Evolutionary conservation across 495 filamentous ascomycete genomes (phyloP), one percentile per base, ranked within the genome.

Genomic region (Sphaerosporella brunnea): DNA sequence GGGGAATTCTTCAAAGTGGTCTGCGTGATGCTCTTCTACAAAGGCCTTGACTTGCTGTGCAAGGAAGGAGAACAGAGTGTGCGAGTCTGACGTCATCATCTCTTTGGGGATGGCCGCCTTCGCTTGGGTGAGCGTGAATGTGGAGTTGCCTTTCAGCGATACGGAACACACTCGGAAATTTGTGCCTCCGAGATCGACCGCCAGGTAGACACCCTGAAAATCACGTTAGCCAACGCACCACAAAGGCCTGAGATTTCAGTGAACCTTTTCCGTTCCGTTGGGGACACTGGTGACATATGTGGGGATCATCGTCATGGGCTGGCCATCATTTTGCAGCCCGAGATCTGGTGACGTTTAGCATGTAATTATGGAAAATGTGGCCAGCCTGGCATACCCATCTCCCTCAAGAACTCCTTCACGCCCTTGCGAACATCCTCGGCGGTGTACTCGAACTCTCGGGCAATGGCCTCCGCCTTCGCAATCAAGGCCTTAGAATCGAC

Each of bases 161-260:
- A 97, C 79, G 4, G 85, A 93, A 67, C 90, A 97, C 54, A 97
- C 92, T 51, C 90, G 81, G 66, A 96, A 94, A 64, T 97, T 97
- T 51, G 90, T 97, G 54, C 90, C 90, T 41, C 90, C 90, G 15
- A 97, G 74, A 55, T 97, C 90, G 36, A 97, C 90, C 18, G 92
- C 90, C 64, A 97, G 74, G 63, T 93, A 96, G 15, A 95, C 68
- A 21, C 90, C 90, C 86, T 93, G 53, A 23, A 43, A n/a, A 36
- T 11, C 42, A 30, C 28, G 10, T 39, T 7, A 39, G 15, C 15
- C n/a, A 39, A 16, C 5, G 13, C 19, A 5, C n/a, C 19, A n/a
- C n/a, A n/a, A n/a, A n/a, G n/a, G 5, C 16, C 19, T 20, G 36
- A 39, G 36, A 5, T 5, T 39, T 20, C 35, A 5, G 21, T 26